A percentile compares a stretch with the other conserved stretches of the same genome.
Evolutionary conservation across 164 flowering plant species (phyloP).

Genomic region (grape (Vitis vinifera)): DNA sequence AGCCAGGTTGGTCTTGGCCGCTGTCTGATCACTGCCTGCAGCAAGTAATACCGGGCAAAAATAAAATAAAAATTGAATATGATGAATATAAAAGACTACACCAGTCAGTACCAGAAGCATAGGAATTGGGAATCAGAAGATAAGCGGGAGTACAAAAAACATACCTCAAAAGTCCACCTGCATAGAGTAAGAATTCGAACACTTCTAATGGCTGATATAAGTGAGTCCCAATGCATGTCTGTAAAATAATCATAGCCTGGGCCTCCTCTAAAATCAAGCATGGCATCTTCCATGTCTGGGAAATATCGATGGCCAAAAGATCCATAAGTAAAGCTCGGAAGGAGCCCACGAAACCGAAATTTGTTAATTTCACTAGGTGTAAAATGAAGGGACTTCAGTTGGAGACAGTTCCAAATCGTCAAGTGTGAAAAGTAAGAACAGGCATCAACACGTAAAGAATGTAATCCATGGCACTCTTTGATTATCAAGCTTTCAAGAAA

Average conservation of each 20-base stretch:
- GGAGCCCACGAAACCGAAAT: constrained; percentile 3
- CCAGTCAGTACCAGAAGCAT: neutral
- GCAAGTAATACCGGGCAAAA: no score
- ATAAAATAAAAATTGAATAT: neutral
- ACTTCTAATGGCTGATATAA: neutral
- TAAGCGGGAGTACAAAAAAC: neutral
- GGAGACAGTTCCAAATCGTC: constrained; percentile 18
- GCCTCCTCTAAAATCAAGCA: constrained; percentile 10
- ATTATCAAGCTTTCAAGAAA: constrained; percentile 25
- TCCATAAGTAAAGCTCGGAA: no score
- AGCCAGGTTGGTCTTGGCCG: no score
- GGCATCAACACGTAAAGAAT: constrained; percentile 10
- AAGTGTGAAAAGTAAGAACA: constrained; percentile 11
- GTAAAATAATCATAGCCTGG: neutral
- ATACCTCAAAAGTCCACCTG: neutral
- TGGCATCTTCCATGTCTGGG: neutral
- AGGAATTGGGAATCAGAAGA: neutral
- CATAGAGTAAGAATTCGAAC: neutral
- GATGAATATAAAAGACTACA: neutral
- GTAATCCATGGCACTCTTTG: constrained; percentile 17
- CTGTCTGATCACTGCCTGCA: no score
- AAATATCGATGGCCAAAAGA: no score
- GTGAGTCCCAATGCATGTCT: neutral
- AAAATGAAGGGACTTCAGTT: constrained; percentile 15
- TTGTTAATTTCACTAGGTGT: constrained; percentile 11